phyloP scores from a whole-genome alignment of 2,329 filamentous ascomycete species.

The Talaromyces albobiverticillius region DNA sequence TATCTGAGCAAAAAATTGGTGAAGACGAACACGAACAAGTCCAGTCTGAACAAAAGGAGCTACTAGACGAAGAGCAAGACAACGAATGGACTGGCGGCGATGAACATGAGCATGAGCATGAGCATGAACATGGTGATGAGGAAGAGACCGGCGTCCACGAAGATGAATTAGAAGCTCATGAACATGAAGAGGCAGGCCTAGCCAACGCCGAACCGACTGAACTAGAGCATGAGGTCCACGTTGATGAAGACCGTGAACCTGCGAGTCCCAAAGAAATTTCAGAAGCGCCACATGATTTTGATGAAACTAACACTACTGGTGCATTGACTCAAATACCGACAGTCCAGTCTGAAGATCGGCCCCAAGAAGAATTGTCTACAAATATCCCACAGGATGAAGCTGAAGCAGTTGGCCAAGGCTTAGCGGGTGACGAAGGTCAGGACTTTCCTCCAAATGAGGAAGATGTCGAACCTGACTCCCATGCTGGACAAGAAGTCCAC shows the following conservation, averaged over 20 bases:
- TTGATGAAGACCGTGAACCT: not conserved
- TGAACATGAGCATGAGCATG: not conserved
- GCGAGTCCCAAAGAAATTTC: conserved; percentile 8
- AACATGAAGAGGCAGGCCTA: not conserved
- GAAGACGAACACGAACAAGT: not conserved
- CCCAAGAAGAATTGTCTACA: conserved; percentile 11
- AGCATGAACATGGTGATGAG: conserved; percentile 10
- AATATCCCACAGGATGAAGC: not conserved
- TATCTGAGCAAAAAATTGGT: not conserved
- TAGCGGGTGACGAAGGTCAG: conserved; percentile 10
- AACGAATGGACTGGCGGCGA: conserved; percentile 7
- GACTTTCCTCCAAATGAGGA: not conserved
- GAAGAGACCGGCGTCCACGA: not conserved
- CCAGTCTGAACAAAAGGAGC: not conserved
- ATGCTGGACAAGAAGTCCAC: not conserved
- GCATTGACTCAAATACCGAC: conserved; percentile 24
- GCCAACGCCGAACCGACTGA: not conserved
- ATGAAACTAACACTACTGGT: conserved; percentile 30
- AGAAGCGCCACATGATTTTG: conserved; percentile 25
- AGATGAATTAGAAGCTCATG: conserved; percentile 5
- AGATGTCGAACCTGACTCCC: not conserved
- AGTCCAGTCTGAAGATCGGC: conserved; percentile 18
- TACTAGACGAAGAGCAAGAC: conserved; percentile 16
- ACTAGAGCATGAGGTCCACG: conserved; percentile 2
- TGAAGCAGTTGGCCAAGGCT: conserved; percentile 6